Percentiles rank a stretch among this genome's conserved stretches.
Evolutionary conservation across 2,329 filamentous ascomycete species (phyloP).

Genomic region (Penicillium verrucosum): DNA sequence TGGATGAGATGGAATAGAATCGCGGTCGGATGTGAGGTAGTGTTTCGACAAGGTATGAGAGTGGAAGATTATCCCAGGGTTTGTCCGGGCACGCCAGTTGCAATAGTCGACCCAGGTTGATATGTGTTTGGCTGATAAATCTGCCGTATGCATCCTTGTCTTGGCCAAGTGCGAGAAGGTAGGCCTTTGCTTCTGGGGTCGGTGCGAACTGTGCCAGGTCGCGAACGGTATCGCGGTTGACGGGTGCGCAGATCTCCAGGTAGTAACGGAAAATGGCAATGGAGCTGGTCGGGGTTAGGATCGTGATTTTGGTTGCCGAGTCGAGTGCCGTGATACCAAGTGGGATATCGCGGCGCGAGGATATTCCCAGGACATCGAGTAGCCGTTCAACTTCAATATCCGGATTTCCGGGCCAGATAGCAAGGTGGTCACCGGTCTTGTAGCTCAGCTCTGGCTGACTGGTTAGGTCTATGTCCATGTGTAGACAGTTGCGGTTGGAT

Average conservation of each 20-base stretch:
- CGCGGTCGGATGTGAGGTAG: slow-evolving; percentile 84
- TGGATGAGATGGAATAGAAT: slow-evolving; percentile 92
- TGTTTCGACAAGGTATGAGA: slow-evolving; percentile 84
- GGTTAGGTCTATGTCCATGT: slow-evolving; percentile 83
- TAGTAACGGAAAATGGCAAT: slow-evolving; percentile 84
- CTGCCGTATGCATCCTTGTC: slow-evolving; percentile 85
- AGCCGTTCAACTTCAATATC: slow-evolving; percentile 82
- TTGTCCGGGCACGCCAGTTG: slow-evolving; percentile 63
- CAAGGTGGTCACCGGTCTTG: slow-evolving; percentile 89
- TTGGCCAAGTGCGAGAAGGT: slow-evolving; percentile 75
- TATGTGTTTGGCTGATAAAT: slow-evolving; percentile 68
- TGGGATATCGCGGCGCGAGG: slow-evolving; percentile 23
- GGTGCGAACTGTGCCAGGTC: slow-evolving; percentile 80
- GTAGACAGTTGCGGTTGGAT: slow-evolving; percentile 79
- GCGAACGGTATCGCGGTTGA: slow-evolving; percentile 86
- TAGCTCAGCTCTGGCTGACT: slow-evolving; percentile 76
- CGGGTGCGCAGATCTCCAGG: slow-evolving; percentile 84
- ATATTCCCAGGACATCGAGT: slow-evolving; percentile 67
- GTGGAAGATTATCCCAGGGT: slow-evolving; percentile 75
- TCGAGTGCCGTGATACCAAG: slow-evolving; percentile 59
- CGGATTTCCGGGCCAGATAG: slow-evolving; percentile 86
- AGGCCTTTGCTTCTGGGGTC: slow-evolving; percentile 68
- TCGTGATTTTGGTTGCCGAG: slow-evolving; percentile 73
- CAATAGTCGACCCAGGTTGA: slow-evolving; percentile 55
- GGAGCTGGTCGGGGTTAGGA: slow-evolving; percentile 86